A percentile compares a stretch with the other conserved stretches of the same genome.
Evolutionary conservation across 2,329 filamentous ascomycete genomes (phyloP).

Genomic region (Pyrenophora tritici-repentis): DNA sequence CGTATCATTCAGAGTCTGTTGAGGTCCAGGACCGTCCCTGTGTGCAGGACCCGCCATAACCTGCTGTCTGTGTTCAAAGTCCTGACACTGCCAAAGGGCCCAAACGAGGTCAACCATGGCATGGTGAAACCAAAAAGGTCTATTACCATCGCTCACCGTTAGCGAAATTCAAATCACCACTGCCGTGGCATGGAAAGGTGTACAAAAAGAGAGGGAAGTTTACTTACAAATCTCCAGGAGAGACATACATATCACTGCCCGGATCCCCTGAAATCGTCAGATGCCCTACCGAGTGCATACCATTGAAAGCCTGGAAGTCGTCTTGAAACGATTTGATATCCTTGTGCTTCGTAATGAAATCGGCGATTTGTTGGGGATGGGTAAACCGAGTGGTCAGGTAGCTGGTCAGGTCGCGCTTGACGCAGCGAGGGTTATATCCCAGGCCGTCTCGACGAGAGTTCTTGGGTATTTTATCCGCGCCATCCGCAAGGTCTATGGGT

Average conservation of each 20-base stretch:
- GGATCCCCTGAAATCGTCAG: conserved; percentile 53
- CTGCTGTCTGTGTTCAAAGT: conserved; percentile 47
- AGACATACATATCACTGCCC: conserved; percentile 51
- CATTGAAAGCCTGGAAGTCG: conserved; percentile 43
- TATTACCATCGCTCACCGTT: too few species aligned
- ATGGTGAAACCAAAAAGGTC: conserved; percentile 55
- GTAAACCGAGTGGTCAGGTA: conserved; percentile 35
- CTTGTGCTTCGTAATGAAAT: conserved; percentile 29
- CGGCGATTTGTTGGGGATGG: conserved; percentile 36
- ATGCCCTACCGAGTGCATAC: conserved; percentile 54
- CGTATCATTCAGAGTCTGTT: conserved; percentile 33
- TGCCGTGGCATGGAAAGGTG: neutral
- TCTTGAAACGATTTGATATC: conserved; percentile 48
- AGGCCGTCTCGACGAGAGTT: conserved; percentile 42
- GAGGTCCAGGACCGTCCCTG: conserved; percentile 44
- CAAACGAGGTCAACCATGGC: conserved; percentile 55
- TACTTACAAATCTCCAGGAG: conserved; percentile 38
- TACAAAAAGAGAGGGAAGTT: neutral
- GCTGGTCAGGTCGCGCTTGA: conserved; percentile 47
- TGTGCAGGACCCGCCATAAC: conserved; percentile 51
- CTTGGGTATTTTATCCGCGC: conserved; percentile 19
- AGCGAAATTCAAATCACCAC: conserved; percentile 44
- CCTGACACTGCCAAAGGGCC: conserved; percentile 57
- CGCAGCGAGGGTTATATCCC: conserved; percentile 48
- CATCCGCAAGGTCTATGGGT: neutral